Base-by-base conservation (phyloP, 23 red algal species). In the Pyropia yezoensis region DNA sequence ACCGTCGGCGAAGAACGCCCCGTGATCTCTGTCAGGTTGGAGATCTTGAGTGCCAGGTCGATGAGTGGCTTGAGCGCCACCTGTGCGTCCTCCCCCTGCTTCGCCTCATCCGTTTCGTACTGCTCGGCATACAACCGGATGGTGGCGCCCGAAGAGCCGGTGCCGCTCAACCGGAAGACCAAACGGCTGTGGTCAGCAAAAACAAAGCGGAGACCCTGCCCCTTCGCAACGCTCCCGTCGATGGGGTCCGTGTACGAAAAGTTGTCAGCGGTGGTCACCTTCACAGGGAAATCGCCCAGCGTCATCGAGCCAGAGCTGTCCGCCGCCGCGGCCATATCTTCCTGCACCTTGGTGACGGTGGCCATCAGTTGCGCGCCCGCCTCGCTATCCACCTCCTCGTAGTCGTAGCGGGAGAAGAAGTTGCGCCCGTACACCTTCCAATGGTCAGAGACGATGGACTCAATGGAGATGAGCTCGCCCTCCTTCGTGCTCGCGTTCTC, bases 211-310 rank as follows among this genome's bases (percentile, higher is more conserved):
- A 87, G 25, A 14, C 93, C 93, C 63, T 97, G 93, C 20, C 63
- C 50, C 18, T 50, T 55, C 1, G 80, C 83, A 1, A 50, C 54
- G 23, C 70, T 74, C 25, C 80, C 78, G 56, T 97, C 93, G 33
- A 97, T 74, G 0, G 93, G 93, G 66, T 97, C 93, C 26, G 50
- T 56, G 69, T 97, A 97, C 13, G 63, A 67, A 83, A 97, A 97
- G 11, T 86, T 64, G 66, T 84, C 84, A 14, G 62, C 71, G 12
- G 57, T 49, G 23, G 50, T 50, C 3, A 67, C 32, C 23, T 21
- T 20, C 3, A 67, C 32, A 23, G 33, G 33, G 21, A 45, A 67
- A 16, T 23, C 34, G 5, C 14, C 27, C 17, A 52, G 24, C 34
- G 32, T 78, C 73, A 73, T 52, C 8, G 63, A 55, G 63, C 29